Base-by-base conservation (phyloP, 495 filamentous ascomycete genomes). In the Podospora comata region DNA sequence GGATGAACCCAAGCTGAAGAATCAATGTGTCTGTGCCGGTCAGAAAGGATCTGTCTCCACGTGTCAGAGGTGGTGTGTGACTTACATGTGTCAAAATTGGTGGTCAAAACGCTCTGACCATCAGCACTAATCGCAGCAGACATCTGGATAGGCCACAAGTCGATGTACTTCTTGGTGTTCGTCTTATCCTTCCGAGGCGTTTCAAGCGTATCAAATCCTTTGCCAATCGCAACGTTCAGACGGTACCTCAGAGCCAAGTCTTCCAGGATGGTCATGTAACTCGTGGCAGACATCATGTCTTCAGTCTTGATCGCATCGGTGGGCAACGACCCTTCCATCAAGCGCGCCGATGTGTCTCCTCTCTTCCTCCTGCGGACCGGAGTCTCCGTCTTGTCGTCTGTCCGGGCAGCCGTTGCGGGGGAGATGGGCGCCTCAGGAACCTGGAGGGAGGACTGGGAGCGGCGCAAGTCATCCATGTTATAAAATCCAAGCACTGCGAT, bases 131-230 rank as follows among this genome's bases (percentile, higher is more conserved):
- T 85, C 68, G 93, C 91, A 34, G 92, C 92, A 13, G 91, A 92
- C 86, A 88, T 88, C 66, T 88, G 92, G 67, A 96, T 94, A 0
- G 92, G 92, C 92, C 92, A 96, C 11, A 96, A 80, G 70, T 96
- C 92, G 64, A 96, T 94, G 69, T 88, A 94, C 71, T 89, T 91
- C 75, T 95, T 95, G 3, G 77, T 79, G 60, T 89, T 84, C 30
- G 74, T 73, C 6, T 82, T 84, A 58, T 86, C 79, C 4, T 82
- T 75, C 54, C 82, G 75, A 0, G 92, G 92, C 2, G 92, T 81
- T 72, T 94, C 91, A 3, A 96, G 79, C 11, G 87, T 77, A 62
- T 92, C 86, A 65, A 96, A 96, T 6, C 92, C 92, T 71, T 90
- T 92, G 3, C 91, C 92, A 65, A 96, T 81, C 2, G 92, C 92